A percentile compares a stretch with the other conserved stretches of the same genome.
phyloP scores from a whole-genome alignment of 805 yeast genomes.

The Hanseniaspora clermontiae region DNA sequence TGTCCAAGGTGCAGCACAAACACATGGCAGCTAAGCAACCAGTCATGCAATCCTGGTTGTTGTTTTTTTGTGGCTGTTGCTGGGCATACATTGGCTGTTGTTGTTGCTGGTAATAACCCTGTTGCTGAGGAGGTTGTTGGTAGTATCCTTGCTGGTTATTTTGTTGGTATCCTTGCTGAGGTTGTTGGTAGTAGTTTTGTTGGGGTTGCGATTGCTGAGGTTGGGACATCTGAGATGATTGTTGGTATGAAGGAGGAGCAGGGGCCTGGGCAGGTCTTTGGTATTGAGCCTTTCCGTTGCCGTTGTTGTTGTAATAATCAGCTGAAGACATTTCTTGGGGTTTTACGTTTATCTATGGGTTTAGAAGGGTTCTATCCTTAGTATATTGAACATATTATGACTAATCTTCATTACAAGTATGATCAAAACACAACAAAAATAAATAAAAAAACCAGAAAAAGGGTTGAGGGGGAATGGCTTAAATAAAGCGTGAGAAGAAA shows the following conservation, averaged over 20 bases:
- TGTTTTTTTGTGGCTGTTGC: constrained; percentile 32
- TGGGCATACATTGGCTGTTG: constrained; percentile 44
- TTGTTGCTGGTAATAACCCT: constrained; percentile 31
- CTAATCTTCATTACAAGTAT: background rate
- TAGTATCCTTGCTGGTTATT: constrained; percentile 29
- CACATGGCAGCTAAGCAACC: constrained; percentile 46
- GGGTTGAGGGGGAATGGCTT: too few species aligned
- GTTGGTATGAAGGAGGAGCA: constrained; percentile 6
- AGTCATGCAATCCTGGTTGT: constrained; percentile 35
- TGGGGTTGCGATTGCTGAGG: constrained; percentile 14
- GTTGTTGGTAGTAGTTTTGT: constrained; percentile 16
- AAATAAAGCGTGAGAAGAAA: too few species aligned
- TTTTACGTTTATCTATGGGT: too few species aligned
- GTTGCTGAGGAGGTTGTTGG: constrained; percentile 26
- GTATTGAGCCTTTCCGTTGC: constrained; percentile 8
- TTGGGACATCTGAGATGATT: background rate
- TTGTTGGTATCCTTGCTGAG: constrained; percentile 26
- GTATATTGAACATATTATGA: background rate
- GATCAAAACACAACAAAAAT: too few species aligned
- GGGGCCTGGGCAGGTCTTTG: constrained; percentile 13
- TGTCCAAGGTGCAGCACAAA: constrained; percentile 44
- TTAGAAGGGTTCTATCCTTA: too few species aligned
- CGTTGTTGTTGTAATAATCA: constrained; percentile 11
- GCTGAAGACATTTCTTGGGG: constrained; percentile 10
- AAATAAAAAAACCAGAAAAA: too few species aligned